A percentile compares a stretch with the other conserved stretches of the same genome.
These are phyloP conservation scores for Globisporangium barbulae DNA, from an alignment of 352 stramenopile genomes.

Conservation along the genomic window DNA sequence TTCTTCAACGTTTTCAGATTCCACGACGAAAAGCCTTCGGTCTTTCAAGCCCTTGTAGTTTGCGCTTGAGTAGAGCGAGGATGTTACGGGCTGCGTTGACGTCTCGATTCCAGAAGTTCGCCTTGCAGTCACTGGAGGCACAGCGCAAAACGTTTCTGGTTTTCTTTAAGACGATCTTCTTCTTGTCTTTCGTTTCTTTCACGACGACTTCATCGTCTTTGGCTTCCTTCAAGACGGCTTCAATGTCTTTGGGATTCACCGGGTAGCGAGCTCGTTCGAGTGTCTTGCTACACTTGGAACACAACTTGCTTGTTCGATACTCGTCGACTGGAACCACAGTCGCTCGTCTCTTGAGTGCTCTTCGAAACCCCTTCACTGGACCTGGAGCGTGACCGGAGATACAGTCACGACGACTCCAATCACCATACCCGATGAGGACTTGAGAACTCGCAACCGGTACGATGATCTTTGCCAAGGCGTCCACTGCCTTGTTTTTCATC, in stretches of 20 bases:
- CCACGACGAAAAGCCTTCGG: background rate
- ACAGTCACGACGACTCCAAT: background rate
- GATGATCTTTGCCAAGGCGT: background rate
- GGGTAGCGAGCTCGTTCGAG: no score
- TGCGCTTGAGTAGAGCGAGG: background rate
- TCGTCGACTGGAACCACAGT: conserved; percentile 1
- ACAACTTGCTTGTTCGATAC: conserved; percentile 5
- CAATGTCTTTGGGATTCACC: no score
- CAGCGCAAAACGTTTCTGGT: no score
- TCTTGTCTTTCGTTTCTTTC: no score
- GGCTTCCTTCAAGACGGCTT: no score
- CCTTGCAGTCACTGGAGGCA: no score
- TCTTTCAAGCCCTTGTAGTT: background rate
- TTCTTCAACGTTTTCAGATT: background rate
- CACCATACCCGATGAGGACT: background rate
- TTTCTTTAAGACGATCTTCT: no score
- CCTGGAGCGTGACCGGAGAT: background rate
- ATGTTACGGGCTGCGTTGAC: background rate
- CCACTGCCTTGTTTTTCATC: background rate
- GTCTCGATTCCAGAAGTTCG: no score
- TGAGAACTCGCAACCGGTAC: background rate
- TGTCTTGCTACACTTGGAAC: background rate
- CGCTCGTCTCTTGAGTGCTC: background rate
- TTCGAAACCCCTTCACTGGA: conserved; percentile 6
- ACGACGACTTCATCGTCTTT: no score